A percentile compares a stretch with the other conserved stretches of the same genome.
phyloP scores from a whole-genome alignment of 371 early-diverging fungal genomes.

The Saksenaea oblongispora region DNA sequence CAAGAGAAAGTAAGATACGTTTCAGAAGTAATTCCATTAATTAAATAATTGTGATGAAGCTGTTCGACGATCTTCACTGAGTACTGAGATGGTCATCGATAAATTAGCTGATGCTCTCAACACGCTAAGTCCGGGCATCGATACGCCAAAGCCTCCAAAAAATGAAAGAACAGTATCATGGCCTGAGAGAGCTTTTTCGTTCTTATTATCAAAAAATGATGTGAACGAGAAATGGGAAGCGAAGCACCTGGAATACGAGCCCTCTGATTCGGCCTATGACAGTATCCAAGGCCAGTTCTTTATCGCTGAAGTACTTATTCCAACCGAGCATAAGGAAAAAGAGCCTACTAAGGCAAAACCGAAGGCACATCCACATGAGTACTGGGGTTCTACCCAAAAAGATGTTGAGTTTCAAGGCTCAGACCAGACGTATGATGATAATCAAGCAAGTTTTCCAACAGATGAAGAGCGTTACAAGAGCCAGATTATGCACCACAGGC shows the following conservation, averaged over 20 bases:
- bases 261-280: not conserved
- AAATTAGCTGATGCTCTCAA: conserved; percentile 14
- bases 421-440: conserved; percentile 12
- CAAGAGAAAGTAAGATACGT: conserved; percentile 14
- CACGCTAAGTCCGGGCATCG: conserved; percentile 9
- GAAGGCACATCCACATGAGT: not conserved
- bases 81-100: conserved; percentile 11
- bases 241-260: not conserved
- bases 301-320: not conserved
- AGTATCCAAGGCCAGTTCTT: not conserved
- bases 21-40: not conserved
- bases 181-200: conserved; percentile 14
- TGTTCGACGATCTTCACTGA: conserved; percentile 13
- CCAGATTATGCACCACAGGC: not conserved
- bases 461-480: not conserved
- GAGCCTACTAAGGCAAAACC: not conserved
- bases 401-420: conserved; percentile 15
- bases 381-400: conserved; percentile 7
- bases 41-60: conserved; percentile 1
- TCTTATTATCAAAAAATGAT: not conserved
- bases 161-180: conserved; percentile 6
- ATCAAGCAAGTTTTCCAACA: conserved; percentile 10
- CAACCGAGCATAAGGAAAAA: not conserved
- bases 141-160: not conserved
- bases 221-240: not conserved